Percentiles rank a stretch among this genome's conserved stretches.
These are phyloP conservation scores for Lavandula angustifolia DNA, from an alignment of 257 asterid genomes.

Conservation along the genomic window DNA sequence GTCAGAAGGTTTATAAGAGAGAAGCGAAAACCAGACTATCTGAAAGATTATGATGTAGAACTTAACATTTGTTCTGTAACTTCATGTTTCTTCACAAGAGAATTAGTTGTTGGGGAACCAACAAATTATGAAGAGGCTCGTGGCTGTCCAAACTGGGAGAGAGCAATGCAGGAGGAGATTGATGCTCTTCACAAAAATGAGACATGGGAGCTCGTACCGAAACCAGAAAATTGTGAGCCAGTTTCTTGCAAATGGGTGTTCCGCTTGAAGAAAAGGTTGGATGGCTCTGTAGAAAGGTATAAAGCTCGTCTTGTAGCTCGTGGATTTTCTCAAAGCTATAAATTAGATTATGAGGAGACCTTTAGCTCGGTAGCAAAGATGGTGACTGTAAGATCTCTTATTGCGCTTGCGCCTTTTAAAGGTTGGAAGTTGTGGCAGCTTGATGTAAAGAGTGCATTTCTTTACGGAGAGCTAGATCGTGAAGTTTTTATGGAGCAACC, in stretches of 20 bases:
- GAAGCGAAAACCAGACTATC: too few species aligned
- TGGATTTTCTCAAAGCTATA: slow-evolving; percentile 6
- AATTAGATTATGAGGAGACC: slow-evolving; percentile 29
- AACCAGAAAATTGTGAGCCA: background rate
- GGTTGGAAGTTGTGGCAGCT: too few species aligned
- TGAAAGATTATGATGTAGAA: too few species aligned
- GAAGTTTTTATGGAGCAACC: background rate
- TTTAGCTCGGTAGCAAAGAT: slow-evolving; percentile 33
- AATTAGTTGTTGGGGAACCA: too few species aligned
- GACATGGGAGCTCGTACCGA: slow-evolving; percentile 31
- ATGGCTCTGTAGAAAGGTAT: slow-evolving; percentile 13
- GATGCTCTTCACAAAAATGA: slow-evolving; percentile 21
- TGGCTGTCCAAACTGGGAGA: background rate
- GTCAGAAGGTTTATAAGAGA: too few species aligned
- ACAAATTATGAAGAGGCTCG: too few species aligned
- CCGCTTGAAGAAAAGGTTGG: slow-evolving; percentile 24
- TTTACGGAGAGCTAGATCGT: background rate
- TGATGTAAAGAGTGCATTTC: too few species aligned
- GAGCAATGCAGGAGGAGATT: slow-evolving; percentile 27
- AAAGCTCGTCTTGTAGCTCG: background rate
- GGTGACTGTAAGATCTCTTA: slow-evolving; percentile 8
- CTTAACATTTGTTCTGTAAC: too few species aligned
- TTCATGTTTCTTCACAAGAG: too few species aligned
- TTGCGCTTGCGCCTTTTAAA: slow-evolving; percentile 24
- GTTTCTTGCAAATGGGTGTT: too few species aligned